Conservation (phyloP, 2,329 filamentous ascomycete genomes). For the Biscogniauxia mediterranea region DNA sequence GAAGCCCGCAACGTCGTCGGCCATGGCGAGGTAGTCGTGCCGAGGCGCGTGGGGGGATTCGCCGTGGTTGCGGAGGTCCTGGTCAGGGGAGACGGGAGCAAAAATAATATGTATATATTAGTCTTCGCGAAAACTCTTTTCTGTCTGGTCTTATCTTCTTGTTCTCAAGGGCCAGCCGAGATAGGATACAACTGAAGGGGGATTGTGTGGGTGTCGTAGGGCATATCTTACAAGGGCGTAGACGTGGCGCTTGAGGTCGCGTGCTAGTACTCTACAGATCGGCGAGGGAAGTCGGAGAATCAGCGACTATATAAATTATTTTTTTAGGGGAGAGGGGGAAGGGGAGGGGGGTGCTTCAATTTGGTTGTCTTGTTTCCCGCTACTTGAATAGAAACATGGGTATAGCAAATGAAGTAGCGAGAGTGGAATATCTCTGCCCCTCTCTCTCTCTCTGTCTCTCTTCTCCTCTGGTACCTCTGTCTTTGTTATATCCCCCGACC, state of each 20-base stretch:
- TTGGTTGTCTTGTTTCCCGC: too few species aligned
- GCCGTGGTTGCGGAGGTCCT: conserved; percentile 93
- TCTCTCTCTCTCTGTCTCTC: neutral
- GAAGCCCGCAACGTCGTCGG: conserved; percentile 78
- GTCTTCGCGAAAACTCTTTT: too few species aligned
- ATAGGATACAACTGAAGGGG: conserved; percentile 6
- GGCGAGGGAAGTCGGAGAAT: conserved; percentile 2
- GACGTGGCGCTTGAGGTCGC: conserved; percentile 75
- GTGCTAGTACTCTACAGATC: conserved; percentile 65
- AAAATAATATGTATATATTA: too few species aligned
- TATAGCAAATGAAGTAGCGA: neutral
- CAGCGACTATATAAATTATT: conserved; percentile 7
- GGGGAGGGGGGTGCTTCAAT: too few species aligned
- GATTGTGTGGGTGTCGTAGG: neutral
- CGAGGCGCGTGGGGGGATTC: conserved; percentile 74
- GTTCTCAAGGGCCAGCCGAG: too few species aligned
- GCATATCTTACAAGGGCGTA: conserved; percentile 68
- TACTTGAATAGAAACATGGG: too few species aligned
- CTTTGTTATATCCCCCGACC: too few species aligned
- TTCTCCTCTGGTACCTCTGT: neutral
- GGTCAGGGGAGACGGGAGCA: neutral
- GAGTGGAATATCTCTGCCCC: too few species aligned
- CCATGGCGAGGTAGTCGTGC: conserved; percentile 82
- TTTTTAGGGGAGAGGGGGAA: neutral
- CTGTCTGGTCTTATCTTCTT: too few species aligned